Evolutionary conservation across 78 protist species (phyloP).

Genomic region (Capsaspora owczarzaki): DNA sequence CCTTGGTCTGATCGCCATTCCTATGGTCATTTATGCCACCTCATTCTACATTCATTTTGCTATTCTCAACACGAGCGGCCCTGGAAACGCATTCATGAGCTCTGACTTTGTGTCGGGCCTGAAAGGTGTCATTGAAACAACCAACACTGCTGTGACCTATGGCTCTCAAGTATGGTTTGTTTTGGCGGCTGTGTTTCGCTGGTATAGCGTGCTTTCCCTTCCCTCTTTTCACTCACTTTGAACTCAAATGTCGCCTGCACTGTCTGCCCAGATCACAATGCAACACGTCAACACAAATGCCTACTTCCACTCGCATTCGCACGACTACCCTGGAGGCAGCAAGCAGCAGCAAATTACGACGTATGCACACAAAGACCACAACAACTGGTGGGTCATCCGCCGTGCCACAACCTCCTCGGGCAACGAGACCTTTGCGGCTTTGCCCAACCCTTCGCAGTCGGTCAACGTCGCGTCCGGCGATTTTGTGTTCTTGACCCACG

Average conservation of each 20-base stretch:
- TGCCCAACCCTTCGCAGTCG: background rate
- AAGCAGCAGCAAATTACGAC: conserved; percentile 11
- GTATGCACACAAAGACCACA: conserved; percentile 9
- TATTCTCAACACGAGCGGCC: background rate
- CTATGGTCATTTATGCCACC: background rate
- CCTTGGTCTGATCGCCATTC: conserved; percentile 15
- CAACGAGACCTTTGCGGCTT: too few relatives aligned
- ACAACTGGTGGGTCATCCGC: conserved; percentile 9
- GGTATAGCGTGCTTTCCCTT: too few relatives aligned
- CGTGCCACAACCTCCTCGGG: background rate
- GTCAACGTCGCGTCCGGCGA: background rate
- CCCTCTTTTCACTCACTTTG: too few relatives aligned
- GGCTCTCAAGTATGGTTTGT: background rate
- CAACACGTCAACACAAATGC: background rate
- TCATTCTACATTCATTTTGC: conserved; percentile 1
- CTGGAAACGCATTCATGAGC: conserved; percentile 19
- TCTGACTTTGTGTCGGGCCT: background rate
- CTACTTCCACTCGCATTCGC: background rate
- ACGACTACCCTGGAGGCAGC: background rate
- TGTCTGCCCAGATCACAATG: background rate
- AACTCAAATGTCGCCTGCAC: too few relatives aligned
- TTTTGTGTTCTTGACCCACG: background rate
- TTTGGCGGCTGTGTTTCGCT: too few relatives aligned
- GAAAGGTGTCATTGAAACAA: background rate
- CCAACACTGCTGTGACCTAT: background rate